Base-by-base conservation (phyloP, 2,329 filamentous ascomycete genomes). In the Monosporascus sp. region DNA sequence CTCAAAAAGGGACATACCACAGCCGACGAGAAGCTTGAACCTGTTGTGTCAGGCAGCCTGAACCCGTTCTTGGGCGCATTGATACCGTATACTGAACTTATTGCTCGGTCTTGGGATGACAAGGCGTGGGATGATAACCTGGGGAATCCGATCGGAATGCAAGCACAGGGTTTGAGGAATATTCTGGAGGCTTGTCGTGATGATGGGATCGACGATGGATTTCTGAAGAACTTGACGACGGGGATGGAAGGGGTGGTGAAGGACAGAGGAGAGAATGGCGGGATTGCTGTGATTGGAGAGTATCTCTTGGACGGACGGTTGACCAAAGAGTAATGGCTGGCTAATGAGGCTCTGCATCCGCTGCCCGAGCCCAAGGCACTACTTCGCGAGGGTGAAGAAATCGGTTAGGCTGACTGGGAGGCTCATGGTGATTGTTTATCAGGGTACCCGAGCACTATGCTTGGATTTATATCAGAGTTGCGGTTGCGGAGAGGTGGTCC, bases 121-220 rank as follows among this genome's bases (percentile, higher is more conserved):
- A 57, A 61, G 50, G 47, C 47, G 41, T 65, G 60, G 60, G 53
- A 54, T 45, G 57, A 62, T 25, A 59, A 58, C 24, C 36, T 62
- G 45, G 65, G 63, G 6, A 65, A 67, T 48, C 63, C 65, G 27
- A 39, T 64, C 44, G 53, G 48, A 18, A 67, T 67, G 65, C 60
- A 65, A 53, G 43, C 43, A 46, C 43, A 46, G 43, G 22, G 18
- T 46, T 46, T 20, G 20, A 46, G 20, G 18, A 46, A 46, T 46
- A 27, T 27, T 27, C 25, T 27, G 8, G 25, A 27, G 8, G 25
- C 25, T 27, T 27, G 25, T 27, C 25, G 25, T 27, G 25, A 27
- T 46, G 22, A 25, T 20, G 43, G 20, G 43, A 20, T 46, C 1
- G 43, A 46, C 27, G 43, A 27, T 9, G 25, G 25, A 8, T 27